Evolutionary conservation across 1,284 basidiomycete species (phyloP), one percentile per base, ranked within the genome.

Genomic region (Cutaneotrichosporon dermatis): DNA sequence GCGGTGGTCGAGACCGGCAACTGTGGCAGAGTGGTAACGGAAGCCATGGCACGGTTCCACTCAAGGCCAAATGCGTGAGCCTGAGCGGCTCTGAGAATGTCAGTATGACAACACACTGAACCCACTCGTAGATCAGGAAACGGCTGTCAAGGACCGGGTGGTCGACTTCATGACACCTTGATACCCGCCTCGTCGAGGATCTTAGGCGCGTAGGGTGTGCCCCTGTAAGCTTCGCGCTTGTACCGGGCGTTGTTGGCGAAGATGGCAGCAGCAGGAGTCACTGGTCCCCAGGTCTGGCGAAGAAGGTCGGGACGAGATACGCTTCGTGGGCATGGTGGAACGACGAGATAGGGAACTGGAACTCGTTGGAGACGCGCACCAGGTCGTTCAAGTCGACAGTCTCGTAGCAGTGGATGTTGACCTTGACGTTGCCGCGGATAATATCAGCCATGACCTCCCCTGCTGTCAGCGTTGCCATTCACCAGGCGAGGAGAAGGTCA

Each of bases 141-240:
- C 92, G 83, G 36, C 87, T 88, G 70, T 92, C 86, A 15, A 92
- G 69, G 4, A 57, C 36, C 0, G 85, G 83, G 66, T 88, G 87
- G 71, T 89, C 46, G 82, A 84, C 82, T 88, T 80, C 69, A 77
- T 74, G 13, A 87, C 83, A 95, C 87, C 40, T 83, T 80, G 34
- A 94, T 76, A 2, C 86, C 88, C 54, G 86, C 83, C 50, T 92
- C 86, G 0, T 86, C 81, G 15, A 95, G 80, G 53, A 96, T 86
- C 46, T 85, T 84, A 13, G 90, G 84, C 0, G 92, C 89, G 74
- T 88, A 95, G 67, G 92, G 89, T 3, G 88, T 88, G 4, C 88
- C 90, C 36, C 90, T 82, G 76, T 88, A 94, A 0, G 89, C 84
- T 71, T 94, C 91, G 10, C 88, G 85, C 76, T 94, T 94, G 77